Conservation (phyloP, 225 moss, liverwort and hornwort species). For the Bryoerythrophyllum caledonicum region DNA sequence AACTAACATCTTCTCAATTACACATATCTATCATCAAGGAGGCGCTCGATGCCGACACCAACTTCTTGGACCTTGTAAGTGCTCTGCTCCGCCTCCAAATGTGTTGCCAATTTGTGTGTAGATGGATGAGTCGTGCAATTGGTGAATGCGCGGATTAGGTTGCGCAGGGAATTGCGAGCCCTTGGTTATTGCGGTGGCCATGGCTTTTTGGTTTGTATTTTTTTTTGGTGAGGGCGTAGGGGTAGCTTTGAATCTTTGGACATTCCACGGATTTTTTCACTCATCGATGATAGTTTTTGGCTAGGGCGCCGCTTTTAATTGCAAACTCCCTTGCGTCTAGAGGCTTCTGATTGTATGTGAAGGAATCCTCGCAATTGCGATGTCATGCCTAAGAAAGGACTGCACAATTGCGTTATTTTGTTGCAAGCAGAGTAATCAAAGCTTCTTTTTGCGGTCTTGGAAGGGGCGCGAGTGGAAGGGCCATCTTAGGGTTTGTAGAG, state of each 20-base stretch:
- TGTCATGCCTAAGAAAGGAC: not conserved
- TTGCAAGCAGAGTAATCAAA: slow-evolving; percentile 2
- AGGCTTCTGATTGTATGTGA: not conserved
- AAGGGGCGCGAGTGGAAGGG: slow-evolving; percentile 2
- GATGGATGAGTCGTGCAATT: slow-evolving; percentile 22
- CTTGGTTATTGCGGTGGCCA: not conserved
- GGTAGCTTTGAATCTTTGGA: slow-evolving; percentile 15
- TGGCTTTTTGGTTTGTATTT: slow-evolving; percentile 15
- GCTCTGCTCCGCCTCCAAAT: slow-evolving; percentile 18
- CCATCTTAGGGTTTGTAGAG: slow-evolving; percentile 10
- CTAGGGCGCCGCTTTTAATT: slow-evolving; percentile 7
- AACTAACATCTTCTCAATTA: too few species aligned
- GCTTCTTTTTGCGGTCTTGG: not conserved
- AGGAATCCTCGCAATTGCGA: not conserved
- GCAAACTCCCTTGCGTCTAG: not conserved
- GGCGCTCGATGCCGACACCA: slow-evolving; percentile 64
- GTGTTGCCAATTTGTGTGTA: slow-evolving; percentile 28
- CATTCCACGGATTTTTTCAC: slow-evolving; percentile 10
- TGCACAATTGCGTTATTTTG: not conserved
- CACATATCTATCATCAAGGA: slow-evolving; percentile 37
- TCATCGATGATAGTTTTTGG: not conserved
- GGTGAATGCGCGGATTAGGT: slow-evolving; percentile 30
- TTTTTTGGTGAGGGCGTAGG: slow-evolving; percentile 19
- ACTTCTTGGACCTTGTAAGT: slow-evolving; percentile 56
- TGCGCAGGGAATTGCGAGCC: slow-evolving; percentile 24